Evolutionary conservation across 1,284 basidiomycete genomes (phyloP), one percentile per base, ranked within the genome.

Genomic region (Ustilago curta): DNA sequence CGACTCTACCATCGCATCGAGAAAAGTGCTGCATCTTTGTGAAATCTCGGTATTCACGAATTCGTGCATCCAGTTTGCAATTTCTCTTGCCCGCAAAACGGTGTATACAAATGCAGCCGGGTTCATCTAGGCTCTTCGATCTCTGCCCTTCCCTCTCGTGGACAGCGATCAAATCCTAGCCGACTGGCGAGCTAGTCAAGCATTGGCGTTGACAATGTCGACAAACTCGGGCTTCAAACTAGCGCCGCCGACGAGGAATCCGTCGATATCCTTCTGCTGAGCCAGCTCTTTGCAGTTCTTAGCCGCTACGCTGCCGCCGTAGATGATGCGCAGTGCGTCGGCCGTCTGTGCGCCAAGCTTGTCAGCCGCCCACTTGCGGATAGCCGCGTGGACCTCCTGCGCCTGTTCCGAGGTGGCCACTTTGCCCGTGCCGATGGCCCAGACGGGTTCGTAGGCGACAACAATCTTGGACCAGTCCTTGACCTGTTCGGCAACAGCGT

Each of bases 241-340:
- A 39, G 97, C 96, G 31, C 96, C 96, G 43, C 97, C 97, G 40
- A 99, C 97, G 75, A 99, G 91, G 91, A 98, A 98, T n/a, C 96
- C 96, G 86, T 98, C 95, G 64, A 99, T 92, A 86, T 98, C 95
- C 11, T 88, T 87, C 84, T 93, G 91, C 48, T 64, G 58, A 21
- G 71, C 59, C 52, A 81, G 74, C 85, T 97, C 94, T 81, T 89
- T 89, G 88, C 90, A 92, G 88, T 97, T 98, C 79, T 89, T 89
- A 42, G 90, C 94, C 59, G 89, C 93, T 67, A 99, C 97, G 72
- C 91, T 93, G 43, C 97, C 96, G 57, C 96, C 97, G 86, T 99
- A 99, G 86, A 99, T 94, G 86, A 98, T 91, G 73, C 95, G 90
- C 37, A 91, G 92, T 42, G 86, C 86, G 74, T 90, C 90, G n/a